A percentile compares a stretch with the other conserved stretches of the same genome.
These are phyloP conservation scores for Sicyos baderoa DNA, from an alignment of 306 rosid species.

Conservation along the genomic window DNA sequence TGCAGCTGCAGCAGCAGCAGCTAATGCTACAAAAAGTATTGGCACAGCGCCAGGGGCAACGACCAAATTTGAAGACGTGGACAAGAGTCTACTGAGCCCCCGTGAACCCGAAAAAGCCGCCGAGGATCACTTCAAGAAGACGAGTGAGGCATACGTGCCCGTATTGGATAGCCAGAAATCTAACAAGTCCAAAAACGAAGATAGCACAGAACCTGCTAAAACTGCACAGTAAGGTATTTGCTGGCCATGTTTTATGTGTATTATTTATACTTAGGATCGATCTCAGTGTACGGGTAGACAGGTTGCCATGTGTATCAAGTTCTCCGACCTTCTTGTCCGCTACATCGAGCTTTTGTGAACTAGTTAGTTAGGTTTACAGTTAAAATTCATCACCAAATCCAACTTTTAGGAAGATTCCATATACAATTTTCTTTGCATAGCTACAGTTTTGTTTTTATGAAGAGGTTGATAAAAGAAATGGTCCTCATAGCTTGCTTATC, in stretches of 20 bases:
- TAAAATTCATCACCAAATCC: not conserved
- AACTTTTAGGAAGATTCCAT: not conserved
- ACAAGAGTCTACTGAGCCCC: constrained; percentile 63
- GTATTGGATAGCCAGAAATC: constrained; percentile 48
- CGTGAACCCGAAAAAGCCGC: constrained; percentile 43
- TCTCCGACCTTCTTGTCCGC: not conserved
- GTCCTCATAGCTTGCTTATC: not conserved
- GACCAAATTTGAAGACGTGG: constrained; percentile 58
- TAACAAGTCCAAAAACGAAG: constrained; percentile 49
- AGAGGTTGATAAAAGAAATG: not conserved
- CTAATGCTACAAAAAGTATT: constrained; percentile 35
- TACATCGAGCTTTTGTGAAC: not conserved
- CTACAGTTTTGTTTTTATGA: not conserved
- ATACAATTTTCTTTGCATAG: not conserved
- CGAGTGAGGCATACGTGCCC: constrained; percentile 46
- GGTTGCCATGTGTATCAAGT: not conserved
- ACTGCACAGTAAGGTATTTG: constrained; percentile 16
- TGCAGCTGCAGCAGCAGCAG: constrained; percentile 31
- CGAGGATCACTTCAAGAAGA: constrained; percentile 32
- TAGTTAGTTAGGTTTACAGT: constrained; percentile 10
- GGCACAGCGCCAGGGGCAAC: constrained; percentile 58
- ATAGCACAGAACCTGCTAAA: constrained; percentile 31
- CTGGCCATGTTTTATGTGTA: not conserved
- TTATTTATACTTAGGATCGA: not conserved
- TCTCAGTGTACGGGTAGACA: constrained; percentile 14